Conservation (phyloP, 2,329 filamentous ascomycete genomes). For the Corynespora cassiicola region DNA sequence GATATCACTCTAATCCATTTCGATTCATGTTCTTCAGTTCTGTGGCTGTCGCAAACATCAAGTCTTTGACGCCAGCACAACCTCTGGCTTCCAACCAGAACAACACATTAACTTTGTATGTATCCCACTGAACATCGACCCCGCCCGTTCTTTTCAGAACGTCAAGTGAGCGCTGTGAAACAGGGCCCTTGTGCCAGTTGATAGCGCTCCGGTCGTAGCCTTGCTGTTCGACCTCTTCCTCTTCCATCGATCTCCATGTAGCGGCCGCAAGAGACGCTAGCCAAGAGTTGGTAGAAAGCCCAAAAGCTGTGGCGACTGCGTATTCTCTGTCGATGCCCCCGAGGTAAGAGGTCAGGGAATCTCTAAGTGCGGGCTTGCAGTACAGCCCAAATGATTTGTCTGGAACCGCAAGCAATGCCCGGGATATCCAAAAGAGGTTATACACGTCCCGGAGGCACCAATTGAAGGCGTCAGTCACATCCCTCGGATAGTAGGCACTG, state of each 20-base stretch:
- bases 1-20: too few relatives aligned
- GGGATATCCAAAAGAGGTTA: slow-evolving; percentile 80
- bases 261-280: slow-evolving; percentile 54
- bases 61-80: slow-evolving; percentile 68
- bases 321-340: slow-evolving; percentile 46
- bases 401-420: slow-evolving; percentile 66
- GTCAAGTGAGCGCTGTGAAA: slow-evolving; percentile 71
- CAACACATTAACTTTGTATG: slow-evolving; percentile 77
- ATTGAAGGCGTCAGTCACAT: slow-evolving; percentile 69
- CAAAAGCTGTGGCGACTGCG: slow-evolving; percentile 51
- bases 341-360: slow-evolving; percentile 51
- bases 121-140: slow-evolving; percentile 71
- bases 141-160: slow-evolving; percentile 71
- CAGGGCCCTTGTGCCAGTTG: slow-evolving; percentile 57
- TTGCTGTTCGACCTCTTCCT: slow-evolving; percentile 45
- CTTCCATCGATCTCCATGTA: slow-evolving; percentile 57
- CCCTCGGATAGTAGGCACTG: slow-evolving; percentile 39
- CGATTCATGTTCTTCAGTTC: slow-evolving; percentile 59
- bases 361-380: slow-evolving; percentile 54
- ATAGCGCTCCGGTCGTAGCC: slow-evolving; percentile 26
- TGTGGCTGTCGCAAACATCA: slow-evolving; percentile 85
- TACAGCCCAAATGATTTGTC: slow-evolving; percentile 62
- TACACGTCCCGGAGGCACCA: slow-evolving; percentile 86
- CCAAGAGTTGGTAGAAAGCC: slow-evolving; percentile 54
- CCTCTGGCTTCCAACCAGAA: slow-evolving; percentile 70